phyloP scores from a whole-genome alignment of 2,329 filamentous ascomycete species.

The Coniochaeta sp. region DNA sequence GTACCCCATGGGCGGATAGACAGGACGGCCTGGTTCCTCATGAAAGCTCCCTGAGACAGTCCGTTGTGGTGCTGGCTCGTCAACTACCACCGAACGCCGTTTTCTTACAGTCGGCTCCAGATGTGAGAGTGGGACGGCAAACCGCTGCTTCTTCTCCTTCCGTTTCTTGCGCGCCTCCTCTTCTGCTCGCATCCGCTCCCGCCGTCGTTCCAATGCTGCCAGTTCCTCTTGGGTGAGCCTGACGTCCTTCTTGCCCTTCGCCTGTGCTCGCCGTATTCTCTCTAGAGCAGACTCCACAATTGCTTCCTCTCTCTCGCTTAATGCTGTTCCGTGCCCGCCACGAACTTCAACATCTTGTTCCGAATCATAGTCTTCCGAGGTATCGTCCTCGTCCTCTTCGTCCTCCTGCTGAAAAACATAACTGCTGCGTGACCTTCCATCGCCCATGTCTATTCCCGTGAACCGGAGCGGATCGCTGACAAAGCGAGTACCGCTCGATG shows the following conservation, averaged over 20 bases:
- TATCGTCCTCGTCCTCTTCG: constrained; percentile 32
- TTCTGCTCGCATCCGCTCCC: constrained; percentile 47
- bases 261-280: constrained; percentile 71
- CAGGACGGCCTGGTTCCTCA: neutral
- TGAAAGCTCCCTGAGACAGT: neutral
- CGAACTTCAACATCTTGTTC: constrained; percentile 40
- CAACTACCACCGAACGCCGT: neutral
- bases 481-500: constrained; percentile 39
- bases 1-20: constrained; percentile 41
- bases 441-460: constrained; percentile 50
- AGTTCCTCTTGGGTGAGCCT: constrained; percentile 74
- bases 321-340: constrained; percentile 39
- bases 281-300: constrained; percentile 71
- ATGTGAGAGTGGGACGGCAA: constrained; percentile 45
- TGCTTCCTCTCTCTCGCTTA: constrained; percentile 60
- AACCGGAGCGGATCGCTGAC: constrained; percentile 53
- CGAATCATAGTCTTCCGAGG: constrained; percentile 31
- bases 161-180: constrained; percentile 25
- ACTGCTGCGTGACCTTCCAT: constrained; percentile 28
- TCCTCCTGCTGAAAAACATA: constrained; percentile 31
- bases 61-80: neutral
- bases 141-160: constrained; percentile 35
- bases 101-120: constrained; percentile 30
- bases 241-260: constrained; percentile 69
- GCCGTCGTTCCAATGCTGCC: constrained; percentile 65